Base-by-base conservation (phyloP, 1,139 yeast species). In the Taiozyma sp. region DNA sequence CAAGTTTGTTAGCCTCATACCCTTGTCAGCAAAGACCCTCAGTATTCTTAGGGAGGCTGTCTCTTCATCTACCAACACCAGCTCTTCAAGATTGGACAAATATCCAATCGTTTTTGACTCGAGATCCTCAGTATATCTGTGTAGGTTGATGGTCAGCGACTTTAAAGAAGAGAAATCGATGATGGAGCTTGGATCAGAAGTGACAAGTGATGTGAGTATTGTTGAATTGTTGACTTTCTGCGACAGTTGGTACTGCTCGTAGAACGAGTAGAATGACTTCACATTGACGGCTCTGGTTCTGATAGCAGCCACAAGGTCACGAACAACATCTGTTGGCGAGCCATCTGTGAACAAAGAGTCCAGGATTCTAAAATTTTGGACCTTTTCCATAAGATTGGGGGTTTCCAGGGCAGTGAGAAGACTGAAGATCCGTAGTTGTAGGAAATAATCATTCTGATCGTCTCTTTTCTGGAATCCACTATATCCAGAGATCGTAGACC, bases 41-140 rank as follows among this genome's bases (percentile, higher is more conserved):
- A 74, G 52, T 4, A 74, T 58, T 24, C 69, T 58, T 9, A 67
- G 56, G 2, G 74, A 65, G 4, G 76, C 69, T n/a, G 63, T 54
- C 45, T 72, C 76, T 44, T 70, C 70, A 48, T 70, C 71, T 8
- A 19, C 36, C 14, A 30, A 14, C 14, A 29, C 32, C 30, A 64
- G 43, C 27, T 53, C 45, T 28, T 48, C 43, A 8, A 51, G 16
- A 13, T 34, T 24, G 5, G 27, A 16, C 2, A 51, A 16, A 2
- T 22, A 4, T 51, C 44, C 43, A 61, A 43, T 8, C 41, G 16
- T 12, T 13, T 29, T 42, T 14, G 39, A 14, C 6, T 34, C 30
- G 14, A 36, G 32, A 2, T 38, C 27, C 6, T 44, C 48, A 8
- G 49, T 29, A 41, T 48, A 51, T 13, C 45, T 39, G 14, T 50